Evolutionary conservation across 805 yeast species (phyloP).

Genomic region (Trichomonascus vanleenenianus): DNA sequence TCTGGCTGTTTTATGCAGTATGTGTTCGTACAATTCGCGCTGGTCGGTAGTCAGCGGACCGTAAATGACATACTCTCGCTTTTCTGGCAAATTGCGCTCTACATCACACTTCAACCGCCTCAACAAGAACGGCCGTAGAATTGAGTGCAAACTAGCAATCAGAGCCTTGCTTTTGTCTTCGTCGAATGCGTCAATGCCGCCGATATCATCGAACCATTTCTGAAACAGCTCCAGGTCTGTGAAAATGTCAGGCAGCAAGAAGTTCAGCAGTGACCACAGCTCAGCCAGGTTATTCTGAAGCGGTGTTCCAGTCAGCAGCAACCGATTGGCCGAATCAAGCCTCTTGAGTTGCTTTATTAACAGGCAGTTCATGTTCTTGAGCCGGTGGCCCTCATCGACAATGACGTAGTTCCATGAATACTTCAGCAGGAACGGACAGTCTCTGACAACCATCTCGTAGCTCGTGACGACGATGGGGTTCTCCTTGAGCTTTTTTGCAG

Average conservation of each 20-base stretch:
- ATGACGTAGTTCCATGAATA: slow-evolving; percentile 73
- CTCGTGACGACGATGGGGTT: slow-evolving; percentile 63
- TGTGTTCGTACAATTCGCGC: slow-evolving; percentile 46
- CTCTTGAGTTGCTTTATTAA: slow-evolving; percentile 65
- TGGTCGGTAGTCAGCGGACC: slow-evolving; percentile 61
- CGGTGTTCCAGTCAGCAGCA: slow-evolving; percentile 93
- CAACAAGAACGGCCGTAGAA: slow-evolving; percentile 78
- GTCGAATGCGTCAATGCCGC: slow-evolving; percentile 28
- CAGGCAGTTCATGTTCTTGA: slow-evolving; percentile 76
- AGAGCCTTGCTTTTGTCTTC: slow-evolving; percentile 35
- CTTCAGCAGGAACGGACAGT: slow-evolving; percentile 45
- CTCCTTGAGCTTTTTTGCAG: not conserved
- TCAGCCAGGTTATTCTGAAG: slow-evolving; percentile 85
- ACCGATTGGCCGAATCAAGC: slow-evolving; percentile 52
- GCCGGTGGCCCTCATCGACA: slow-evolving; percentile 93
- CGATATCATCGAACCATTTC: slow-evolving; percentile 74
- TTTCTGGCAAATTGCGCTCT: slow-evolving; percentile 65
- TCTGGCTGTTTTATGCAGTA: slow-evolving; percentile 34
- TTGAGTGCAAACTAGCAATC: slow-evolving; percentile 73
- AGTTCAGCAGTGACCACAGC: slow-evolving; percentile 86
- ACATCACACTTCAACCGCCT: slow-evolving; percentile 77
- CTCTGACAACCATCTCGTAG: slow-evolving; percentile 72
- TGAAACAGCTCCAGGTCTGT: slow-evolving; percentile 85
- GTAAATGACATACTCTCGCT: slow-evolving; percentile 80
- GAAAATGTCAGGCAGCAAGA: slow-evolving; percentile 87